Evolutionary conservation across 352 stramenopile species (phyloP).

Genomic region (Pythium aphanidermatum): DNA sequence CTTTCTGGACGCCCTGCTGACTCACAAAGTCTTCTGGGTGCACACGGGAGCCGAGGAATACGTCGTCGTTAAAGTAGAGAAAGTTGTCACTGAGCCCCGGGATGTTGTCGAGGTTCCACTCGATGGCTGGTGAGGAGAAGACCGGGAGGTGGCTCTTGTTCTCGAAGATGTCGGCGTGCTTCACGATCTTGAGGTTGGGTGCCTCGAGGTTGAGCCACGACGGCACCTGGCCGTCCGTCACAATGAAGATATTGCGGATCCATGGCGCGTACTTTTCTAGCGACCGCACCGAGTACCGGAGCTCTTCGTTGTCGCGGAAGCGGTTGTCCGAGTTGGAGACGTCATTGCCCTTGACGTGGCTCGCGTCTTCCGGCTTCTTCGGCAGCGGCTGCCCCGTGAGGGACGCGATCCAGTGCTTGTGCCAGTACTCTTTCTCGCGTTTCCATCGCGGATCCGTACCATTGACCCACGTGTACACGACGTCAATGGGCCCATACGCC

Average conservation of each 20-base stretch:
- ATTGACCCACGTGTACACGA: slow-evolving; percentile 97
- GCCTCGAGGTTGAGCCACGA: slow-evolving; percentile 89
- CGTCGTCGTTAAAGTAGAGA: slow-evolving; percentile 97
- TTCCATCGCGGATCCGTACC: slow-evolving; percentile 92
- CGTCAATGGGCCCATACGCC: slow-evolving; percentile 87
- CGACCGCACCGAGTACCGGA: slow-evolving; percentile 90
- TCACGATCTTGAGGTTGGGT: slow-evolving; percentile 79
- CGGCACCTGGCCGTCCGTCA: slow-evolving; percentile 93
- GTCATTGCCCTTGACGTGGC: slow-evolving; percentile 54
- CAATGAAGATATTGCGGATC: slow-evolving; percentile 92
- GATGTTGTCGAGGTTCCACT: slow-evolving; percentile 93
- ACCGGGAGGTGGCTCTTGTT: slow-evolving; percentile 88
- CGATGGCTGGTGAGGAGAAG: slow-evolving; percentile 93
- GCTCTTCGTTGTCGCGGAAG: slow-evolving; percentile 93
- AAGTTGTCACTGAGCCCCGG: slow-evolving; percentile 89
- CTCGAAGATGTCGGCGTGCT: slow-evolving; percentile 88
- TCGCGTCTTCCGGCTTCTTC: slow-evolving; percentile 37
- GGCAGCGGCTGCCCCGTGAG: slow-evolving; percentile 73
- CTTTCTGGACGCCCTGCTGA: slow-evolving; percentile 81
- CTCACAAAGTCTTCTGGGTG: slow-evolving; percentile 91
- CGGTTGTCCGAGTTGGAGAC: slow-evolving; percentile 84
- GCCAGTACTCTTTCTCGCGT: slow-evolving; percentile 82
- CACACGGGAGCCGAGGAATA: slow-evolving; percentile 88
- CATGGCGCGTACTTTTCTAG: slow-evolving; percentile 94
- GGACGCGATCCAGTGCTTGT: slow-evolving; percentile 84